phyloP scores from a whole-genome alignment of 306 rosid species.

The Sophora flavescens region DNA sequence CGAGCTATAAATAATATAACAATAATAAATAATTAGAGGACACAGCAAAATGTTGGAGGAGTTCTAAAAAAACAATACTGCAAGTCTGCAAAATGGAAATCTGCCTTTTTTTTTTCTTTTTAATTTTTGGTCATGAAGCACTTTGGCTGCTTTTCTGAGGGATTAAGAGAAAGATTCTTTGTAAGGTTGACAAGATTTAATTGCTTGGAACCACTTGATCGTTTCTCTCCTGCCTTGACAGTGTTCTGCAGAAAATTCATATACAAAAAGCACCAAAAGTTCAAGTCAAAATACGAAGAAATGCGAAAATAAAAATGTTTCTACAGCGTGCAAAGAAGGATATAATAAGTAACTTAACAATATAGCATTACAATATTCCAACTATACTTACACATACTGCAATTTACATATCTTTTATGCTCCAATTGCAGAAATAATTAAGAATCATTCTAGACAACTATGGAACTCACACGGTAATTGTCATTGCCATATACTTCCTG shows the following conservation, averaged over 20 bases:
- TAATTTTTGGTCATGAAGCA: not conserved
- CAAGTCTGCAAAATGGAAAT: not conserved
- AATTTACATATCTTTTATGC: constrained; percentile 16
- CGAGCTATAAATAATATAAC: not conserved
- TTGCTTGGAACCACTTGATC: constrained; percentile 47
- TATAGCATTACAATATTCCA: not conserved
- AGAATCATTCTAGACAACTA: constrained; percentile 4
- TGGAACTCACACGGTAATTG: constrained; percentile 51
- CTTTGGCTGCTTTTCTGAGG: constrained; percentile 38
- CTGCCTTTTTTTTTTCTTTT: constrained; percentile 13
- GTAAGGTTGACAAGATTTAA: constrained; percentile 53
- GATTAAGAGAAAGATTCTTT: constrained; percentile 57
- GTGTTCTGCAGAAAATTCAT: constrained; percentile 52
- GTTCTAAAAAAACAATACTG: constrained; percentile 10
- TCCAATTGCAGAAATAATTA: constrained; percentile 14
- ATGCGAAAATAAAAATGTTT: not conserved
- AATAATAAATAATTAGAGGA: not conserved
- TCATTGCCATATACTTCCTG: constrained; percentile 45
- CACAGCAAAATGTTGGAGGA: not conserved
- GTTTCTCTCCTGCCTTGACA: constrained; percentile 45
- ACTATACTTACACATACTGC: not conserved
- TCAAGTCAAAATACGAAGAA: not conserved
- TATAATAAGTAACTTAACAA: not conserved
- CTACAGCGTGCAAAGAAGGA: constrained; percentile 14
- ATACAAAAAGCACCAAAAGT: not conserved